These are phyloP conservation scores for Lodderomyces orthopsilosis DNA, from an alignment of 1,139 yeast genomes.

Conservation along the genomic window DNA sequence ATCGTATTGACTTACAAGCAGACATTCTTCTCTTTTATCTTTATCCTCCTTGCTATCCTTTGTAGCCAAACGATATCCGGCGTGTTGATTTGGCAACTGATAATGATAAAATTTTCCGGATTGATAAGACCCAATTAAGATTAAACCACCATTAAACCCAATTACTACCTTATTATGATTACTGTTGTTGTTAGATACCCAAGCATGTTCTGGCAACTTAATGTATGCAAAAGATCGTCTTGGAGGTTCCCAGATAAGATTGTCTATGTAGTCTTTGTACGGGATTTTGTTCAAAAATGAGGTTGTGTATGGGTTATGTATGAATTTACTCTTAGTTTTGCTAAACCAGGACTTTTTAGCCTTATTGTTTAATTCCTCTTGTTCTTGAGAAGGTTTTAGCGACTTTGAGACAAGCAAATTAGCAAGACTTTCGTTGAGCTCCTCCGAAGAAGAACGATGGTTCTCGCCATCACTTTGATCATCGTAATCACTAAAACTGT, in stretches of 20 bases:
- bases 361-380: slow-evolving; percentile 6
- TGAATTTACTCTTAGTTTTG: slow-evolving; percentile 22
- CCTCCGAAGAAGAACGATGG: slow-evolving; percentile 23
- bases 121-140: slow-evolving; percentile 40
- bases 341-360: slow-evolving; percentile 16
- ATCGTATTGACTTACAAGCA: slow-evolving; percentile 24
- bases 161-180: slow-evolving; percentile 30
- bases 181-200: slow-evolving; percentile 8
- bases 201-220: slow-evolving; percentile 33
- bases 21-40: slow-evolving; percentile 31
- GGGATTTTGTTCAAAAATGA: slow-evolving; percentile 41
- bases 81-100: slow-evolving; percentile 25
- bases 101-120: slow-evolving; percentile 42
- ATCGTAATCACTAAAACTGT: slow-evolving; percentile 9
- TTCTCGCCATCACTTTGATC: slow-evolving; percentile 16
- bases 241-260: slow-evolving; percentile 46
- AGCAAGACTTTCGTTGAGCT: slow-evolving; percentile 45
- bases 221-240: slow-evolving; percentile 44
- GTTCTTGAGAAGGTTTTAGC: slow-evolving; percentile 6
- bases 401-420: slow-evolving; percentile 33
- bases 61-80: not conserved
- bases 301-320: slow-evolving; percentile 38
- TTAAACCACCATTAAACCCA: slow-evolving; percentile 35
- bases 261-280: slow-evolving; percentile 41
- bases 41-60: slow-evolving; percentile 16